A percentile compares a stretch with the other conserved stretches of the same genome.
Conservation (phyloP, 2,329 filamentous ascomycete species). For the Neoarthrinium moseri region DNA sequence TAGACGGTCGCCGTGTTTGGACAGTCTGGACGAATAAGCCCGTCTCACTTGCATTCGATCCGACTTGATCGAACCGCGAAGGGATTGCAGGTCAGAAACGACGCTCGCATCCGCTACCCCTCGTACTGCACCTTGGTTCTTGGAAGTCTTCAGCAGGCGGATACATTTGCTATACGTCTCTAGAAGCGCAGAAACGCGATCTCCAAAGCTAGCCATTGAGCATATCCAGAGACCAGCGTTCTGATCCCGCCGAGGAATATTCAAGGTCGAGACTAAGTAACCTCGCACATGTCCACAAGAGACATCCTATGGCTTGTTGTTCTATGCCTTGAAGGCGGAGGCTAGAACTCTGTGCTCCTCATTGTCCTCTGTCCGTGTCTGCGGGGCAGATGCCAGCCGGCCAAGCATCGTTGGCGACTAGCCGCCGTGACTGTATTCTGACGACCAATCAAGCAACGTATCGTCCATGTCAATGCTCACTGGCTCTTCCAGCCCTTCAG, state of each 20-base stretch:
- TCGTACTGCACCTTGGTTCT: conserved; percentile 10
- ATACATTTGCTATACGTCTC: conserved; percentile 47
- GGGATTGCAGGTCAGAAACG: conserved; percentile 22
- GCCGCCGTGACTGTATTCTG: background rate
- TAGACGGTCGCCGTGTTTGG: conserved; percentile 38
- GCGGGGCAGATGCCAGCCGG: background rate
- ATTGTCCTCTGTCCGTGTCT: background rate
- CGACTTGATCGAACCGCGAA: conserved; percentile 35
- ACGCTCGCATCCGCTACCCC: conserved; percentile 2
- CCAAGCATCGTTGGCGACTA: background rate
- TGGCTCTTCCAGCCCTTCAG: too few species aligned
- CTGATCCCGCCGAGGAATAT: background rate
- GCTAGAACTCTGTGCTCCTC: too few species aligned
- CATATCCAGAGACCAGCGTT: background rate
- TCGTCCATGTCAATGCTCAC: too few species aligned
- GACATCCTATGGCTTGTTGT: too few species aligned
- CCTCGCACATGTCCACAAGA: too few species aligned
- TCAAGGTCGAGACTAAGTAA: too few species aligned
- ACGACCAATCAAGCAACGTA: background rate
- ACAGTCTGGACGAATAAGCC: conserved; percentile 40
- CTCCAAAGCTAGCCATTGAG: conserved; percentile 34
- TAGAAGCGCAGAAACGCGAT: conserved; percentile 42
- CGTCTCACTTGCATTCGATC: conserved; percentile 40
- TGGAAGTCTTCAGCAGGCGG: conserved; percentile 37
- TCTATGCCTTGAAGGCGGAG: too few species aligned